Conservation (phyloP, 2,329 filamentous ascomycete species). For the Cordyceps farinosa region DNA sequence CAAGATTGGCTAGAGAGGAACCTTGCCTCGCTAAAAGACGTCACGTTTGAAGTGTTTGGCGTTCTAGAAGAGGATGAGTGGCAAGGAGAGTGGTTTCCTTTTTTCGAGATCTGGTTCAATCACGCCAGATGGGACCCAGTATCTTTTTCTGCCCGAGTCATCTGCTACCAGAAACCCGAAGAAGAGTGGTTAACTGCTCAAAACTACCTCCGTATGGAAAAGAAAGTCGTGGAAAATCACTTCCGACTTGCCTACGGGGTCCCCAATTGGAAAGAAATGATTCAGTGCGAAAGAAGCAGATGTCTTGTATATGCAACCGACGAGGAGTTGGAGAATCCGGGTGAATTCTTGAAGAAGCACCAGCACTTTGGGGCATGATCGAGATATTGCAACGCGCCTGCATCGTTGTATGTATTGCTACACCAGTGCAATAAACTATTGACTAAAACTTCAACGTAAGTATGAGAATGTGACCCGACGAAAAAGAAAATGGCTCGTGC, state of each 20-base stretch:
- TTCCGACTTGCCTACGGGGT: background rate
- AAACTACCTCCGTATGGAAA: slow-evolving; percentile 10
- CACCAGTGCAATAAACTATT: background rate
- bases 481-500: background rate
- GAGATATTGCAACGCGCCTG: background rate
- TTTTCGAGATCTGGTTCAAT: slow-evolving; percentile 9
- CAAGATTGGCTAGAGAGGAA: background rate
- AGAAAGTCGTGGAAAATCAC: background rate
- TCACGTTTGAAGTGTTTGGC: slow-evolving; percentile 1
- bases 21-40: background rate
- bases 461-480: background rate
- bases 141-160: slow-evolving; percentile 3
- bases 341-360: background rate
- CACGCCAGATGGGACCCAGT: background rate
- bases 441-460: background rate
- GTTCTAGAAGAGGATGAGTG: background rate
- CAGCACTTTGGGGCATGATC: background rate
- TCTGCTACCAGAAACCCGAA: background rate
- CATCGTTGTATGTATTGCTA: background rate
- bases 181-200: slow-evolving; percentile 8
- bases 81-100: background rate
- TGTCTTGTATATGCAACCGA: background rate
- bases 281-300: background rate
- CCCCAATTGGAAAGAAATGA: slow-evolving; percentile 7
- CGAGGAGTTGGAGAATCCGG: background rate